These are phyloP conservation scores for Lepidium sativum DNA, from an alignment of 345 rosid species.

Conservation along the genomic window DNA sequence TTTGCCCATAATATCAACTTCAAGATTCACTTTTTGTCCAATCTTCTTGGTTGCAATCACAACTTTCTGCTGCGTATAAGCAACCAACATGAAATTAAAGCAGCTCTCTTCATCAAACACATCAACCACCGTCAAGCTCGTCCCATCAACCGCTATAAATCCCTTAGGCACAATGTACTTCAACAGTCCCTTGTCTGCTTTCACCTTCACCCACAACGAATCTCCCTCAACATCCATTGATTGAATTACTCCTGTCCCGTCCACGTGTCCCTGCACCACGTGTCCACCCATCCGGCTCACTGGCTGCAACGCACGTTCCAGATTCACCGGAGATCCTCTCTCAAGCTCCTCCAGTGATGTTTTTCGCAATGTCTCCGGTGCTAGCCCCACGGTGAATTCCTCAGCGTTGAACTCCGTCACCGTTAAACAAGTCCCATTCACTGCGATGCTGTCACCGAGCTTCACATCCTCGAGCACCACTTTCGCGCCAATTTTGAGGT, in stretches of 20 bases:
- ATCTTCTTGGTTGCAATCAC: constrained; percentile 62
- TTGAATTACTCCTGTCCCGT: constrained; percentile 77
- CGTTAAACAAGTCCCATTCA: constrained; percentile 82
- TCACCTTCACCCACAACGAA: constrained; percentile 83
- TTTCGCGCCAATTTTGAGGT: constrained; percentile 50
- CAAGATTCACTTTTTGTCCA: constrained; percentile 85
- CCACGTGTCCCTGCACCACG: constrained; percentile 93
- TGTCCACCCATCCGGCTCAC: constrained; percentile 80
- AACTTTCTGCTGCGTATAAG: constrained; percentile 71
- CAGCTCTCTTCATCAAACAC: constrained; percentile 69
- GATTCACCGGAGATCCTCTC: constrained; percentile 65
- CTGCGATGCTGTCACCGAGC: constrained; percentile 81
- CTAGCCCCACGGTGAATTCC: constrained; percentile 62
- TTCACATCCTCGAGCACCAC: constrained; percentile 56
- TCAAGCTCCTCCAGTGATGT: constrained; percentile 61
- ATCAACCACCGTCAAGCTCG: constrained; percentile 88
- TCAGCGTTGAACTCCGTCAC: constrained; percentile 52
- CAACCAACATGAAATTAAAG: constrained; percentile 78
- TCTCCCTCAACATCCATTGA: constrained; percentile 55
- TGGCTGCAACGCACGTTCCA: constrained; percentile 84
- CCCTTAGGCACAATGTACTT: constrained; percentile 81
- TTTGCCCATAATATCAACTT: constrained; percentile 89
- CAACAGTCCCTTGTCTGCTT: constrained; percentile 38
- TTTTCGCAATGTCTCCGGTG: constrained; percentile 76
- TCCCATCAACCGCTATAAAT: constrained; percentile 79